Base-by-base conservation (phyloP, 441 rosid species). In the Iberis amara region DNA sequence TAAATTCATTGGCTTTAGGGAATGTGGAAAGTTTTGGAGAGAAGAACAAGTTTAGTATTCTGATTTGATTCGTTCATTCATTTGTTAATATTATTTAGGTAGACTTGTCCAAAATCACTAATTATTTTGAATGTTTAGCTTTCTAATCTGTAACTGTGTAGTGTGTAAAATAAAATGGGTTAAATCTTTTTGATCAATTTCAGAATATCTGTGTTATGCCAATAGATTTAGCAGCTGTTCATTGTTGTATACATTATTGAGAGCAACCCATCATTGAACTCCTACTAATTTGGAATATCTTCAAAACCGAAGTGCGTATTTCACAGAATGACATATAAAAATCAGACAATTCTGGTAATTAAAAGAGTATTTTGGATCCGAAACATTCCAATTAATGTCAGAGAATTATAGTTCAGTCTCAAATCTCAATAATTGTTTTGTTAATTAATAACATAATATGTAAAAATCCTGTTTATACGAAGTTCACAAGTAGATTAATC, bases 51-150 rank as follows among this genome's bases (percentile, higher is more conserved):
- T 35, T 27, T 14, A 52, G 47, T 40, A 10, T 51, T 52, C 0
- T 52, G 59, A 61, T 61, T 52, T 37, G 14, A 54, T 62, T 62
- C 36, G 38, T 52, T 47, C 52, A n/a, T 59, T 59, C 40, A 37
- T 53, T 62, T 39, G 33, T 30, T 18, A 2, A 14, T 32, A 32
- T 8, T 31, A 30, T 1, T 35, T 52, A 38, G 42, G 18, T 45
- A 46, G 49, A 30, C 36, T 62, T 8, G 13, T 53, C 31, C 21
- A 39, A 31, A 39, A 32, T 7, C 41, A 46, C 41, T 11, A 7
- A 44, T 18, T 35, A 0, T 52, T 35, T 27, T n/a, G 45, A 60
- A 18, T 42, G 18, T 41, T 49, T 41, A 18, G 49, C 23, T 59
- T 48, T 32, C 11, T 15, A 3, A 39, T 13, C 23, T 48, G 51